Percentiles rank a stretch among this genome's conserved stretches.
phyloP scores from a whole-genome alignment of 257 asterid species.

The Primulina huaijiensis region DNA sequence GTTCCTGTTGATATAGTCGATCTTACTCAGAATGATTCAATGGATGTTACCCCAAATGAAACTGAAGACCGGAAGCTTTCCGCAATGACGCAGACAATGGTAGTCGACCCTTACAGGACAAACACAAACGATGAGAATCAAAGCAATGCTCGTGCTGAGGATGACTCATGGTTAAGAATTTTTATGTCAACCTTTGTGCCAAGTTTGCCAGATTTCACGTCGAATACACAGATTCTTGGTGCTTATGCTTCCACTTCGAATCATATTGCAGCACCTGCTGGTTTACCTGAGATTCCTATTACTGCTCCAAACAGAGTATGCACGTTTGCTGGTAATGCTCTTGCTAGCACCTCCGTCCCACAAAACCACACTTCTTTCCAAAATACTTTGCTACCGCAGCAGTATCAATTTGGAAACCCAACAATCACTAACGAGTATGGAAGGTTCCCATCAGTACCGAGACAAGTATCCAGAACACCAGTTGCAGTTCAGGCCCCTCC shows the following conservation, averaged over 20 bases:
- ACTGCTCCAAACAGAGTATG: conserved; percentile 23
- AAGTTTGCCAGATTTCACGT: conserved; percentile 21
- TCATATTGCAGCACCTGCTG: conserved; percentile 24
- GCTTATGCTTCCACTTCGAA: conserved; percentile 24
- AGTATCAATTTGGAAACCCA: conserved; percentile 32
- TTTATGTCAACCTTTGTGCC: conserved; percentile 36
- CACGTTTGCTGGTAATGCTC: conserved; percentile 25
- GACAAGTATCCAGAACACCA: conserved; percentile 34
- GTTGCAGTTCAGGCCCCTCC: conserved; percentile 52
- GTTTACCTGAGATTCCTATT: conserved; percentile 26
- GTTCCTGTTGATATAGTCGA: conserved; percentile 33
- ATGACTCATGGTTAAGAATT: conserved; percentile 48
- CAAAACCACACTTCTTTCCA: conserved; percentile 25
- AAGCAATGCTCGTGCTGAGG: conserved; percentile 21
- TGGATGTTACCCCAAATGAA: conserved; percentile 27
- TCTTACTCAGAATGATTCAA: conserved; percentile 46
- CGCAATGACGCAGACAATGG: conserved; percentile 11
- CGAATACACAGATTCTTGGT: conserved; percentile 25
- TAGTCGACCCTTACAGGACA: conserved; percentile 11
- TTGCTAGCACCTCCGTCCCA: conserved; percentile 27
- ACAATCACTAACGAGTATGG: conserved; percentile 34
- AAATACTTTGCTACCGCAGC: conserved; percentile 30
- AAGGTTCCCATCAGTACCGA: conserved; percentile 25
- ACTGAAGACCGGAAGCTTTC: conserved; percentile 39
- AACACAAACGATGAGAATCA: conserved; percentile 27